phyloP scores from a whole-genome alignment of 768 basidiomycete species.

The Clitopilus passeckerianus region DNA sequence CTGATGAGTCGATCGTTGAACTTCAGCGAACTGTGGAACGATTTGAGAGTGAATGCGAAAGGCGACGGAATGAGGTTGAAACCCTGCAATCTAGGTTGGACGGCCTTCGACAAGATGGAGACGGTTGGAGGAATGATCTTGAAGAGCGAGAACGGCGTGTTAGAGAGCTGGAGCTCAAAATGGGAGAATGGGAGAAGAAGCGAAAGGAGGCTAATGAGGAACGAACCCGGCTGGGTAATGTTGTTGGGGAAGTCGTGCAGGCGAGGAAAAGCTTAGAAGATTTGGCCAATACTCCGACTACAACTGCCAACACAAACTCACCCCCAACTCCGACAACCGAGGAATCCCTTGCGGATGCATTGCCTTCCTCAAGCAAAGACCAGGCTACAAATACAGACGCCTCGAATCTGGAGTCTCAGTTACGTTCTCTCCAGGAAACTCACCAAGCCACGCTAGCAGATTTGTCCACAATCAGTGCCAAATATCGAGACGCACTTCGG shows the following conservation, averaged over 20 bases:
- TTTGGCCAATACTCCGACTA: conserved; percentile 10
- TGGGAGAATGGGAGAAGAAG: conserved; percentile 75
- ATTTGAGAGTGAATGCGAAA: conserved; percentile 72
- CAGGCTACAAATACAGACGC: conserved; percentile 20
- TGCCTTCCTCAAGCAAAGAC: conserved; percentile 17
- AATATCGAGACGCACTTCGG: conserved; percentile 84
- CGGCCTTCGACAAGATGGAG: conserved; percentile 63
- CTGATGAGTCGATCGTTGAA: conserved; percentile 70
- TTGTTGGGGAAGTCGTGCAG: conserved; percentile 66
- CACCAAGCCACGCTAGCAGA: conserved; percentile 79
- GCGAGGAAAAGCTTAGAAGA: conserved; percentile 64
- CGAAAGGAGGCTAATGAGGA: conserved; percentile 64
- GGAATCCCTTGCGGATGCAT: conserved; percentile 15
- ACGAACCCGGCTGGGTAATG: conserved; percentile 56
- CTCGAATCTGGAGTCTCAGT: conserved; percentile 52
- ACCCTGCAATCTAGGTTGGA: conserved; percentile 70
- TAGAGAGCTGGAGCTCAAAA: conserved; percentile 69
- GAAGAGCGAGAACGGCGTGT: conserved; percentile 79
- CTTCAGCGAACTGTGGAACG: conserved; percentile 69
- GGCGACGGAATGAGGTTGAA: conserved; percentile 68
- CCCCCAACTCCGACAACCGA: conserved; percentile 1
- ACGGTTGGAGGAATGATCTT: conserved; percentile 80
- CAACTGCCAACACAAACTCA: conserved; percentile 18
- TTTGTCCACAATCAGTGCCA: conserved; percentile 68
- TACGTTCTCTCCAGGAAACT: conserved; percentile 73